Evolutionary conservation across 352 stramenopile species (phyloP), one percentile per base, ranked within the genome.

Genomic region (Pythium dissotocum): DNA sequence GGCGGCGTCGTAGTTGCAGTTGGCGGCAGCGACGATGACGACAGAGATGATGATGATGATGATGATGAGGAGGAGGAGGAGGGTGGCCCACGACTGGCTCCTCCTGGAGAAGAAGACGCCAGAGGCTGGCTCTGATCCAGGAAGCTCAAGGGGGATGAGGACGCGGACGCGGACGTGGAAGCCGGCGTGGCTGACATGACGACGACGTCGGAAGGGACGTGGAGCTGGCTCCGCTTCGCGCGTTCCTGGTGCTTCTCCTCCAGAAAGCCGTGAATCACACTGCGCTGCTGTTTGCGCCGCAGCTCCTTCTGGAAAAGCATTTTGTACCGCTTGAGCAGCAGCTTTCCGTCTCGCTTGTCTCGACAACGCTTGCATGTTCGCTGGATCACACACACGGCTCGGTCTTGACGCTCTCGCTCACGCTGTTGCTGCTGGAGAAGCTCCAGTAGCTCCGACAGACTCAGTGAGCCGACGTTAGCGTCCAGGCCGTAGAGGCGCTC

Each of bases 221-320:
- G 36, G 36, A 44, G 56, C 42, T 40, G 62, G 35, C 54, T 68
- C 42, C 59, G 61, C 48, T 67, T 78, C n/a, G 40, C 57, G n/a
- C 72, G 77, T 14, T 71, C 64, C n/a, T 77, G 60, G 35, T 69
- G 65, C 56, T 77, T 70, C 51, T 88, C 80, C 33, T 76, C 55
- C 30, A 90, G 61, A 18, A 72, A 89, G 9, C 66, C 67, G 70
- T 89, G 82, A 38, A 90, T 83, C 30, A 90, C 62, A n/a, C 58
- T 46, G 1, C 82, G 78, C 59, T 90, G 80, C 44, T 83, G 65
- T 40, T 73, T 72, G 54, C 76, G 70, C n/a, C 71, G 77, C 6
- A 89, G 51, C n/a, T 90, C 77, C 24, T 74, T 65, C 4, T 76
- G 75, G 65, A 82, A 71, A 16, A 89, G 21, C 8, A 89, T 72